Evolutionary conservation across 768 basidiomycete genomes (phyloP).

Genomic region (Royoungia palumana): DNA sequence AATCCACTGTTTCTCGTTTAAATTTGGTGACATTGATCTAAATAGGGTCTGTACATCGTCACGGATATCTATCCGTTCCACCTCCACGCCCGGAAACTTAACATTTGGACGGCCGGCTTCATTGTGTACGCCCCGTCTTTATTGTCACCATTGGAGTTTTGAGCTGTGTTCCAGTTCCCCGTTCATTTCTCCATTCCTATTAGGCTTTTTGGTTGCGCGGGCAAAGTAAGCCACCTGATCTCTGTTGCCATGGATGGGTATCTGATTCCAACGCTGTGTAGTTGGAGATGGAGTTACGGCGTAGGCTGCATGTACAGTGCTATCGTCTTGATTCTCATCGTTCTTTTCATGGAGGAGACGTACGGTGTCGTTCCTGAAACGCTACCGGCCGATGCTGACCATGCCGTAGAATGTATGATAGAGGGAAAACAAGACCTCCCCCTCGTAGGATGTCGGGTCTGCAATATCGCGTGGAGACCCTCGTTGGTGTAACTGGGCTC

Average conservation of each 20-base stretch:
- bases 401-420: constrained; percentile 44
- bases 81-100: constrained; percentile 49
- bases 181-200: constrained; percentile 29
- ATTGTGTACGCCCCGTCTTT: constrained; percentile 46
- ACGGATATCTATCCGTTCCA: constrained; percentile 55
- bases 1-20: background rate
- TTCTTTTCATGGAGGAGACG: constrained; percentile 51
- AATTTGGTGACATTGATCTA: background rate
- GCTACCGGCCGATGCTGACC: background rate
- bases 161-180: constrained; percentile 30
- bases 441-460: constrained; percentile 29
- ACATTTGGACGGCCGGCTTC: constrained; percentile 53
- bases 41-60: constrained; percentile 43
- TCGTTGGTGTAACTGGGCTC: constrained; percentile 47
- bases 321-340: constrained; percentile 45
- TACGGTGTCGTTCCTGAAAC: constrained; percentile 18
- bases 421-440: constrained; percentile 35
- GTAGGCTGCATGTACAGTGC: constrained; percentile 47
- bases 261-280: constrained; percentile 12
- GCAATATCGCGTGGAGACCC: constrained; percentile 42
- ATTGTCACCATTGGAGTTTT: constrained; percentile 23
- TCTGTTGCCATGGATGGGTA: too few species aligned
- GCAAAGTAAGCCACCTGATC: constrained; percentile 17
- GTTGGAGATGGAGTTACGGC: constrained; percentile 53
- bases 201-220: constrained; percentile 28